Base-by-base conservation (phyloP, 2,329 filamentous ascomycete species). In the Thelonectria rubi region DNA sequence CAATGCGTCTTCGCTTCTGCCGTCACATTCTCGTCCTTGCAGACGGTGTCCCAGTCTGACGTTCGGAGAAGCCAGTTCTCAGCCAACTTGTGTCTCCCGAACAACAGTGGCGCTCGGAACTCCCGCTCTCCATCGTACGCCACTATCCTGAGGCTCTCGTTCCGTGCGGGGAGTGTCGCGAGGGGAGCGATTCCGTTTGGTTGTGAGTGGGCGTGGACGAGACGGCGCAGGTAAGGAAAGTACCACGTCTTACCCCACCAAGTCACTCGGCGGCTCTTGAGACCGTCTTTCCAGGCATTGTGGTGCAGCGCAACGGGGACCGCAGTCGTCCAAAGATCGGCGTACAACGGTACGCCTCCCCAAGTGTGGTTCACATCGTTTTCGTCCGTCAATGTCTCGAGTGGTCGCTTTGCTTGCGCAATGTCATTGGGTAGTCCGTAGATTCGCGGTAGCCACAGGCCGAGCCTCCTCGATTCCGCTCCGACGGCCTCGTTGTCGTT, bases 171-270 rank as follows among this genome's bases (percentile, higher is more conserved):
- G 11, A 69, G 61, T 18, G 56, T 67, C 14, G 58, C 50, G 32
- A 69, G 20, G 8, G 67, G 51, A 12, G 26, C 32, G 7, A 63
- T 50, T 39, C 15, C 32, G 59, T 69, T 8, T 18, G 40, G 53
- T 57, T 69, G 63, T 8, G 55, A 12, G 18, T 70, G 65, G 37
- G 51, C 48, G 48, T 70, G 58, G 20, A 70, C 11, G 1, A 72
- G 64, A n/a, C 58, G 62, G 11, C 68, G 64, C 39, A 71, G 49
- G 15, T 70, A 61, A 7, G 69, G 68, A 42, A 71, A 72, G 59
- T 61, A 70, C 70, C 69, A 72, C 17, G 65, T 72, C 55, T 64
- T 69, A 55, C 71, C 63, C 69, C 69, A 71, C 69, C 69, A 71
- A 14, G 62, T 58, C 3, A 62, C 61, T 6, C 67, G 56, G 2